Evolutionary conservation across 768 basidiomycete species (phyloP).

Genomic region (Suillus ampliporus): DNA sequence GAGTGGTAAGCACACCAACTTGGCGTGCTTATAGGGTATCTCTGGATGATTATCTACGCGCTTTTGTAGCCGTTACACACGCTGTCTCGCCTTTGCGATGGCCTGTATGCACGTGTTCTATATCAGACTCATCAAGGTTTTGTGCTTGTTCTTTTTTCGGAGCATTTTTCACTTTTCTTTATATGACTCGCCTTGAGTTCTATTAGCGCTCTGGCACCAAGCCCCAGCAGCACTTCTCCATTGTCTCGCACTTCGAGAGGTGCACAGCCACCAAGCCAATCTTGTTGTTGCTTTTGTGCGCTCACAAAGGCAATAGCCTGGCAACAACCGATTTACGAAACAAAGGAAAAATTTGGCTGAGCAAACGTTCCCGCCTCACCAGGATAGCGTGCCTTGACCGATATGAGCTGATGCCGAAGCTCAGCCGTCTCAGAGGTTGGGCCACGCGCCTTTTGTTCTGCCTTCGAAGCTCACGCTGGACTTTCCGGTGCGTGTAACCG

Average conservation of each 20-base stretch:
- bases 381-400: constrained; percentile 8
- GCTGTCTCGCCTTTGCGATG: background rate
- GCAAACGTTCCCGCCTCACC: constrained; percentile 4
- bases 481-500: constrained; percentile 28
- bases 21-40: constrained; percentile 9
- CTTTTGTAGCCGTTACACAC: constrained; percentile 8
- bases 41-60: constrained; percentile 10
- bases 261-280: constrained; percentile 16
- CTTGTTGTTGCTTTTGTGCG: constrained; percentile 30
- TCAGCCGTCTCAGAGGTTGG: constrained; percentile 16
- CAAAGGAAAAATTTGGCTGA: constrained; percentile 25
- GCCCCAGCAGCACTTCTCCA: constrained; percentile 28
- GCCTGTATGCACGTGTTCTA: background rate
- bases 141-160: background rate
- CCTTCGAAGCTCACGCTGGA: constrained; percentile 14
- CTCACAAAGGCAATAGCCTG: constrained; percentile 33
- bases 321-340: constrained; percentile 29
- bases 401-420: constrained; percentile 10
- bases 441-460: constrained; percentile 36
- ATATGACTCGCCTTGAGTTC: background rate
- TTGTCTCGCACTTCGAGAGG: constrained; percentile 28
- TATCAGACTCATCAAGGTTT: background rate
- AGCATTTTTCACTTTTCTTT: background rate
- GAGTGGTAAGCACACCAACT: constrained; percentile 6
- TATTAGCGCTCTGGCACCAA: constrained; percentile 15